Evolutionary conservation across 106 monocot species (phyloP), one percentile per base, ranked within the genome.

Genomic region (Apostasia shenzhenica): DNA sequence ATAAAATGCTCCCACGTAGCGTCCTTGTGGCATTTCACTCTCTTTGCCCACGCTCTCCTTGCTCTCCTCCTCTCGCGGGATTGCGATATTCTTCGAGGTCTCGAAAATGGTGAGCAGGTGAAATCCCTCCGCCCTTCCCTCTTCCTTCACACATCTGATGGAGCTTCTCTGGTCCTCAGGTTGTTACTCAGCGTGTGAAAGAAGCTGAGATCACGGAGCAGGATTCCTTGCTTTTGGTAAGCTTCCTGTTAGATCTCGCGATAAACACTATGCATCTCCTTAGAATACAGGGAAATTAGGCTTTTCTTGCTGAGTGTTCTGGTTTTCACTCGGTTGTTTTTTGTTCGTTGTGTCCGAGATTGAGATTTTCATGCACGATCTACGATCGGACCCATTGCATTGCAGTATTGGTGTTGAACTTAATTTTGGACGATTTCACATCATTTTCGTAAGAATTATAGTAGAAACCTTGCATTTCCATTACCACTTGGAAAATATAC

Each of bases 201-300:
- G 90, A 85, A 67, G 80, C 90, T 2, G 94, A 94, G 78, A 94
- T 94, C 71, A 94, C 94, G 13, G 90, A 94, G 84, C 94, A 94
- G 87, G 94, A 94, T 62, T 94, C 94, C 6, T 76, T 94, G 63
- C 94, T 94, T 43, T 76, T 94, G 82, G 94, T 94, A 84, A 67
- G 13, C 6, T 50, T 53, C 44, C 52, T 43, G n/a, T 50, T 47
- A 14, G 12, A 8, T 55, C 48, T 61, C 67, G 37, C 37, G 26
- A 26, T 26, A 26, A 26, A 26, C 26, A 26, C 3, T 62, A 45
- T 45, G 45, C 13, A 45, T 45, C 13, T 42, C 45, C 45, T 62
- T 45, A 45, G n/a, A 45, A 62, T 62, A 8, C 45, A 62, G 44
- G 5, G 10, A 44, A n/a, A 4, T 45, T 62, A 4, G 4, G 3